phyloP scores from a whole-genome alignment of 805 yeast genomes.

The Ascoidea asiatica region DNA sequence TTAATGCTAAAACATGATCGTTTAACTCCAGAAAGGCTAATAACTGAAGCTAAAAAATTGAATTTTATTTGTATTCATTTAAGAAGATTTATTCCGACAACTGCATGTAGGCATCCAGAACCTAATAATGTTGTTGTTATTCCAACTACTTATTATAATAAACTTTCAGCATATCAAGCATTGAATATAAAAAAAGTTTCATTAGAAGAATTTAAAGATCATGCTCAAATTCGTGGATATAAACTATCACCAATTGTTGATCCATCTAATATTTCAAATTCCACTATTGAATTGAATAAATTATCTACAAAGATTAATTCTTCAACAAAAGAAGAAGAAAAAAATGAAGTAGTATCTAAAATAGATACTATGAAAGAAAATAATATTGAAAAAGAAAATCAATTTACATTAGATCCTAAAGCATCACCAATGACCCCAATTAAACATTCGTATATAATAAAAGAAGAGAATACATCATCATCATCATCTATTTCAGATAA shows the following conservation, averaged over 20 bases:
- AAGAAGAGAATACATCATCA: background rate
- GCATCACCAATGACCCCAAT: too few species aligned
- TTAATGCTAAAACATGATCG: too few species aligned
- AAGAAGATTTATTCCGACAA: constrained; percentile 46
- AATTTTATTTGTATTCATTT: constrained; percentile 46
- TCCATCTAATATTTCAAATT: too few species aligned
- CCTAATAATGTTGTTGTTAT: constrained; percentile 43
- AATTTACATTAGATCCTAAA: background rate
- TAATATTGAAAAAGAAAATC: constrained; percentile 3
- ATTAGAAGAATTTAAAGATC: constrained; percentile 29
- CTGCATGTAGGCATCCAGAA: constrained; percentile 42
- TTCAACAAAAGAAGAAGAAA: too few species aligned
- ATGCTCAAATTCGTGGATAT: constrained; percentile 37
- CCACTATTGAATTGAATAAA: too few species aligned
- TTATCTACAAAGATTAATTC: too few species aligned
- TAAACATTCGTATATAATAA: too few species aligned
- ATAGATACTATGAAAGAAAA: too few species aligned
- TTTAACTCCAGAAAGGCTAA: too few species aligned
- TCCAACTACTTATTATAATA: constrained; percentile 51
- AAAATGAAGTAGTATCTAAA: too few species aligned
- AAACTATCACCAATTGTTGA: constrained; percentile 1
- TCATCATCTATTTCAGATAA: background rate
- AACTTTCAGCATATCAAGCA: constrained; percentile 32
- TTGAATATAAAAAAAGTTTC: constrained; percentile 29
- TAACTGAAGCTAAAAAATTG: constrained; percentile 31